Base-by-base conservation (phyloP, 2,329 filamentous ascomycete species). In the Fusarium falciforme region DNA sequence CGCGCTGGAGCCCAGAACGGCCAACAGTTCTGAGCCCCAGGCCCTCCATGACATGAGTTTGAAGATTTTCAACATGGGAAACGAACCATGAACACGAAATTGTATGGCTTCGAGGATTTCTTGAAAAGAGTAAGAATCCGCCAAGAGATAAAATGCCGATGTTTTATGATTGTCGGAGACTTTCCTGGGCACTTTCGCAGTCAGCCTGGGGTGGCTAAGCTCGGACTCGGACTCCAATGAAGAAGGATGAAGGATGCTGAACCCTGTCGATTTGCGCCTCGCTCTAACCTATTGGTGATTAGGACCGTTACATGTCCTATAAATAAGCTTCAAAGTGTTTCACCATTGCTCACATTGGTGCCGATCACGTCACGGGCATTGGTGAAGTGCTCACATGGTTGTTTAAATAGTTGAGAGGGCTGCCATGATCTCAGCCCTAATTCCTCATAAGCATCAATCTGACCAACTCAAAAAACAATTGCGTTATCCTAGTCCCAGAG, bases 11-110 rank as follows among this genome's bases (percentile, higher is more conserved):
- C 55, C 65, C n/a, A 57, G 14, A 27, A 61, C 8, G 6, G 65
- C 68, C 55, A 61, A 68, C 17, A 38, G 54, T 17, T 71, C 64
- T 25, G 47, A 42, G 25, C 27, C 55, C 68, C 68, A 70, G 12
- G 60, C 60, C 12, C 35, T 35, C 66, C 61, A 66, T 2, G 17
- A n/a, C 12, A 61, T 40, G 2, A 33, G 9, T 33, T 22, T 33
- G n/a, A 38, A 20, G 14, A 61, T 12, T 12, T 11, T 17, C 17
- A 20, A 38, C 33, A 58, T 58, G 6, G 17, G 2, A 6, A 33
- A 36, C 31, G 5, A 22, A 36, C 6, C 47, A 52, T 49, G 25
- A 10, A 12, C 5, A 16, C 3, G 5, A 27, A 4, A 49, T 9
- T 27, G 16, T 17, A 29, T 10, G 17, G 7, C 4, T 17, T 49